phyloP scores from a whole-genome alignment of 2,329 filamentous ascomycete species.

The Ambrosiella beaveri region DNA sequence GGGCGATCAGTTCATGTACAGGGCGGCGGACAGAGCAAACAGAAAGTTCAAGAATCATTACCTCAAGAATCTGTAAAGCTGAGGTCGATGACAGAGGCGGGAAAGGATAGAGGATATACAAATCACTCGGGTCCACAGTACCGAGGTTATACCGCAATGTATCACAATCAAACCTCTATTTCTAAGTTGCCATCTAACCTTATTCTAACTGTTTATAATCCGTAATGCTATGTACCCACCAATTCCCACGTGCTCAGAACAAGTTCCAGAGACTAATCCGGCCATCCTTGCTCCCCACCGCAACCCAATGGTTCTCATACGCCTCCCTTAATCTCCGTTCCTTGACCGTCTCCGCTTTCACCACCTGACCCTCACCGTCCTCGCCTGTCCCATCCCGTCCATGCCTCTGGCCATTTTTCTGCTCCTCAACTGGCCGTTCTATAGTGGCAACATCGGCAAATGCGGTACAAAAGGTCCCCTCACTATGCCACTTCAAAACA shows the following conservation, averaged over 20 bases:
- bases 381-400: background rate
- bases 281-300: conserved; percentile 81
- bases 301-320: conserved; percentile 68
- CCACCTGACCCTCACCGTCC: background rate
- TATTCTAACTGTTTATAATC: background rate
- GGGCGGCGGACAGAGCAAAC: conserved; percentile 70
- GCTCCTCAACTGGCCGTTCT: background rate
- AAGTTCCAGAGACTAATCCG: conserved; percentile 94
- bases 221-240: too few relatives aligned
- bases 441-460: conserved; percentile 37
- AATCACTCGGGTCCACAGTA: background rate
- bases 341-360: conserved; percentile 28
- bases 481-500: conserved; percentile 76
- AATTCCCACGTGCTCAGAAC: conserved; percentile 33
- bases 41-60: conserved; percentile 85
- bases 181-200: background rate
- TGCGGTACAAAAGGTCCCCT: conserved; percentile 66
- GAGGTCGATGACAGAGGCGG: background rate
- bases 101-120: background rate
- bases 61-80: conserved; percentile 48
- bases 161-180: too few relatives aligned
- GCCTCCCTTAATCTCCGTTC: conserved; percentile 46
- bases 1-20: conserved; percentile 70
- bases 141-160: too few relatives aligned
- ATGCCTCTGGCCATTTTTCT: background rate